Percentiles rank a stretch among this genome's conserved stretches.
These are phyloP conservation scores for Hypoxylon sp. DNA, from an alignment of 2,329 filamentous ascomycete species.

Conservation along the genomic window DNA sequence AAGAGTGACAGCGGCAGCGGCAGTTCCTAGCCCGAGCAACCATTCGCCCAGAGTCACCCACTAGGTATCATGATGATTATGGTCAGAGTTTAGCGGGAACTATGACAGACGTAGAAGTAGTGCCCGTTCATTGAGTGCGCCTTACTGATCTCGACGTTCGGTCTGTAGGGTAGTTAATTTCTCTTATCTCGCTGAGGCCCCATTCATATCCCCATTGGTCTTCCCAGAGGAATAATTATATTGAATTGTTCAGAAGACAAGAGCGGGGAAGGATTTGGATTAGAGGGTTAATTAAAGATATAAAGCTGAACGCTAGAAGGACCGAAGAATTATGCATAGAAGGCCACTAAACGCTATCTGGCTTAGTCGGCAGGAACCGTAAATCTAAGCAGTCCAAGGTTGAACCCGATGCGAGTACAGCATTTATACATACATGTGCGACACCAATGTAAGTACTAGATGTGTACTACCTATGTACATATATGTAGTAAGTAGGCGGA, in stretches of 20 bases:
- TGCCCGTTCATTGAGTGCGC: conserved; percentile 25
- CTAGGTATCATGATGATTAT: conserved; percentile 20
- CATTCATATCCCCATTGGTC: conserved; percentile 26
- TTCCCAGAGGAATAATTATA: conserved; percentile 22
- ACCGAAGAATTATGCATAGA: conserved; percentile 55
- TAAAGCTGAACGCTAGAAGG: conserved; percentile 52
- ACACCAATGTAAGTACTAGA: neutral
- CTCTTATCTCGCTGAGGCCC: conserved; percentile 30
- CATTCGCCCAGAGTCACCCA: conserved; percentile 17
- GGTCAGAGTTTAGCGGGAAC: conserved; percentile 24
- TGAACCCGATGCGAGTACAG: conserved; percentile 9
- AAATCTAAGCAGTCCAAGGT: conserved; percentile 20
- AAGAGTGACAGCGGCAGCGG: conserved; percentile 39
- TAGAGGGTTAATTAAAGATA: conserved; percentile 8
- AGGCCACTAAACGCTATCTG: conserved; percentile 41
- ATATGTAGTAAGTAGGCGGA: too few species aligned
- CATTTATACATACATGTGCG: conserved; percentile 3
- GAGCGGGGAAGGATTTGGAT: conserved; percentile 22
- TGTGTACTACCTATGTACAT: neutral
- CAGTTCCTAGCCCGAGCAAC: conserved; percentile 30
- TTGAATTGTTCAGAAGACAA: conserved; percentile 16
- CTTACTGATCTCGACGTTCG: conserved; percentile 31
- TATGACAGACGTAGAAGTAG: conserved; percentile 30
- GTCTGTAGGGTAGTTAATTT: conserved; percentile 36
- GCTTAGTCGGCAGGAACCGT: conserved; percentile 29